Percentiles rank a stretch among this genome's conserved stretches.
These are phyloP conservation scores for Suillus plorans DNA, from an alignment of 768 basidiomycete genomes.

Conservation along the genomic window DNA sequence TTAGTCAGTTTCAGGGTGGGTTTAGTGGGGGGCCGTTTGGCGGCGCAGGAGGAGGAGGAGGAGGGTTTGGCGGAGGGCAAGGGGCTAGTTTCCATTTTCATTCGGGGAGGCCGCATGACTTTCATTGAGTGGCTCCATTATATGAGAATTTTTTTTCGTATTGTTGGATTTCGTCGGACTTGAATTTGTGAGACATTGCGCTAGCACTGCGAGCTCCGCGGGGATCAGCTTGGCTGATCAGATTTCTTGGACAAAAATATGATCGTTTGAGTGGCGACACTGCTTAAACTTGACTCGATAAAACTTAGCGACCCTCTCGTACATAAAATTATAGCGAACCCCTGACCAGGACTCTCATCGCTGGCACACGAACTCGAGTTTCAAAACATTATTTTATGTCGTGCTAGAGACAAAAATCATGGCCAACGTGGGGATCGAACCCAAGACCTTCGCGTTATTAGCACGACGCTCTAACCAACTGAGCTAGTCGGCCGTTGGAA, in stretches of 20 bases:
- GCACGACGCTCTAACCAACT: slow-evolving; percentile 53
- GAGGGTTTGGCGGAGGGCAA: slow-evolving; percentile 18
- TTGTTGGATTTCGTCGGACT: background rate
- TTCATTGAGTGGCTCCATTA: background rate
- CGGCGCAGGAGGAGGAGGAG: slow-evolving; percentile 22
- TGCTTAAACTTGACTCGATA: no score
- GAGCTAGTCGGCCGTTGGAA: slow-evolving; percentile 40
- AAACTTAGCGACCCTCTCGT: no score
- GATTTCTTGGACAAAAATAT: background rate
- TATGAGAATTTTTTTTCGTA: background rate
- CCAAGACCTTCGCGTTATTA: slow-evolving; percentile 69
- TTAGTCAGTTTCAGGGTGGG: slow-evolving; percentile 55
- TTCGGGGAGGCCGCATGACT: background rate
- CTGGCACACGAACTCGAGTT: no score
- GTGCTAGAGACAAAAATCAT: slow-evolving; percentile 17
- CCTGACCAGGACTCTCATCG: no score
- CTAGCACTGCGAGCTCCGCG: background rate
- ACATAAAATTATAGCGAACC: no score
- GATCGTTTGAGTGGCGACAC: no score
- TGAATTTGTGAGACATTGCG: background rate
- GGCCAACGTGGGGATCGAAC: slow-evolving; percentile 71
- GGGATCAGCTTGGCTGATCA: background rate
- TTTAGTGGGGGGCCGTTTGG: slow-evolving; percentile 32
- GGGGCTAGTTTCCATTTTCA: slow-evolving; percentile 31
- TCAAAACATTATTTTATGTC: no score